Evolutionary conservation across 495 filamentous ascomycete species (phyloP), one percentile per base, ranked within the genome.

Genomic region (Friedmanniomyces simplex): DNA sequence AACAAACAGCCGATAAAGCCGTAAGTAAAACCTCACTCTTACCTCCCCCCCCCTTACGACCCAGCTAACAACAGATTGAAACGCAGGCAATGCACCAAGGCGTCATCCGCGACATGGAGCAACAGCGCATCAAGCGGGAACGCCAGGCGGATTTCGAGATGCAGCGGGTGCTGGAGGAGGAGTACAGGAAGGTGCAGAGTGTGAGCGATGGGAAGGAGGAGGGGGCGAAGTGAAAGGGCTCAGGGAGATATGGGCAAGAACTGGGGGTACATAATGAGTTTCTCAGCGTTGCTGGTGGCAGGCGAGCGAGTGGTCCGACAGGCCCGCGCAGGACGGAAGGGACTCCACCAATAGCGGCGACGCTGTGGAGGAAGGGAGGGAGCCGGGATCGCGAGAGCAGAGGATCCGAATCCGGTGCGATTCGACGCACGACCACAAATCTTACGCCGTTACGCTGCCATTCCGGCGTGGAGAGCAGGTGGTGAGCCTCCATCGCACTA

Each of bases 21-120:
- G 91, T 96, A 73, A n/a, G n/a, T n/a, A n/a, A n/a, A n/a, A n/a
- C 54, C 79, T 70, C 21, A 32, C 20, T 10, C 21, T 7, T 25
- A 2, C 26, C 26, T 37, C 14, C 30, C 11, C 10, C 18, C 22
- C 52, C 11, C 18, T 32, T 10, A 32, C 28, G 4, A 32, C 28
- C 39, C 14, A 43, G 18, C 13, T 37, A 20, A 18, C 21, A 51
- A 52, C 50, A 62, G 61, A 55, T 57, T 7, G 25, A 39, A 26
- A 32, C 25, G 39, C 67, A 95, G 91, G 87, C 88, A 42, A 99
- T 99, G 93, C 93, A 99, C 68, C 80, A 82, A 55, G 94, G 94
- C 16, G 93, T 99, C 8, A 75, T 96, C 63, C 87, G 91, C 43
- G 94, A 97, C 64, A 87, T 95, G 75, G 91, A 97, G 66, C 91